A percentile compares a stretch with the other conserved stretches of the same genome.
Conservation (phyloP, 1,284 basidiomycete species). For the Ganoderma leucocontextum region DNA sequence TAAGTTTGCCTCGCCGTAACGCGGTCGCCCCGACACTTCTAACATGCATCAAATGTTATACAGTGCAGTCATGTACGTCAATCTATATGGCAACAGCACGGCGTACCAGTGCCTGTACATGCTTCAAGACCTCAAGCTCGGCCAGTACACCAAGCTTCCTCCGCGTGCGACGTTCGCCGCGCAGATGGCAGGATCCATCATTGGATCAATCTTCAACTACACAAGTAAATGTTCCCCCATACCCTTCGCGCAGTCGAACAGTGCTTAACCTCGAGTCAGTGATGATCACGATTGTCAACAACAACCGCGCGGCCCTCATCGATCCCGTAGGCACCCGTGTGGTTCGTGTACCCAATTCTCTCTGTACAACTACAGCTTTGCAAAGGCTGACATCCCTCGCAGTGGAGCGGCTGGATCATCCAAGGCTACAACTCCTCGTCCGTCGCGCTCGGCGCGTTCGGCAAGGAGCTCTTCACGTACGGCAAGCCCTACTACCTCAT, state of each 20-base stretch:
- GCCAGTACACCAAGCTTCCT: conserved; percentile 65
- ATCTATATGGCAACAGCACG: conserved; percentile 64
- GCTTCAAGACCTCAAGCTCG: conserved; percentile 65
- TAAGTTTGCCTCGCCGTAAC: conserved; percentile 33
- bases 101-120: conserved; percentile 66
- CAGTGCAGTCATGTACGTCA: conserved; percentile 61
- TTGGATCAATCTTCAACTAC: conserved; percentile 61
- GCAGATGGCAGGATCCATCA: conserved; percentile 55
- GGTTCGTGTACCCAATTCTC: conserved; percentile 36
- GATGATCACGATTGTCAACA: conserved; percentile 58
- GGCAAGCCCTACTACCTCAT: conserved; percentile 59
- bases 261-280: conserved; percentile 40
- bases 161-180: conserved; percentile 55
- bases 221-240: conserved; percentile 44
- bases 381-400: conserved; percentile 25
- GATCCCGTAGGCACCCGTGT: conserved; percentile 59
- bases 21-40: neutral
- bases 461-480: conserved; percentile 52
- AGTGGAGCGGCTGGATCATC: conserved; percentile 61
- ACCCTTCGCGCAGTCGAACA: neutral
- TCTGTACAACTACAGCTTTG: conserved; percentile 19
- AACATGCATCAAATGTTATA: neutral
- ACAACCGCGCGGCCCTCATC: conserved; percentile 55
- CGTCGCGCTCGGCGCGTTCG: conserved; percentile 64
- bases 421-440: conserved; percentile 63